These are phyloP conservation scores for Botryosphaeria dothidea DNA, from an alignment of 2,329 filamentous ascomycete genomes.

Conservation along the genomic window DNA sequence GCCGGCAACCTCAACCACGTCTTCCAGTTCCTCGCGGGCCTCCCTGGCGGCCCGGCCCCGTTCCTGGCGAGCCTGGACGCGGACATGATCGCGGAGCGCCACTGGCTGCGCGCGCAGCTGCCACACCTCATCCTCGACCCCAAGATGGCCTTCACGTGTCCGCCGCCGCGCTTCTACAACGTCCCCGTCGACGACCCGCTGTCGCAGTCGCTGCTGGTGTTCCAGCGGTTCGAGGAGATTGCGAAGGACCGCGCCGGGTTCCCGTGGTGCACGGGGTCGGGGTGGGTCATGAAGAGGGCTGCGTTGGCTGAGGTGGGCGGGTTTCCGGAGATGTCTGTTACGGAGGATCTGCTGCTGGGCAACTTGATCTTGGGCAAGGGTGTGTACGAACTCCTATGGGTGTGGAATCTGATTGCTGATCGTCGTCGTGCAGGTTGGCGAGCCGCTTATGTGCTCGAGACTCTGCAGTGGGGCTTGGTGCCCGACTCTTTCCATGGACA, in stretches of 20 bases:
- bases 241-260: slow-evolving; percentile 48
- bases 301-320: no score
- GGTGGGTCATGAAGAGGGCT: no score
- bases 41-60: slow-evolving; percentile 55
- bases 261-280: slow-evolving; percentile 57
- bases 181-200: slow-evolving; percentile 60
- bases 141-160: slow-evolving; percentile 61
- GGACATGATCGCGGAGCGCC: slow-evolving; percentile 66
- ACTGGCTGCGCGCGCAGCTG: slow-evolving; percentile 61
- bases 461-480: no score
- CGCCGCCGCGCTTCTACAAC: slow-evolving; percentile 63
- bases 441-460: no score
- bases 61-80: slow-evolving; percentile 51
- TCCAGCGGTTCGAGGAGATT: slow-evolving; percentile 56
- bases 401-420: no score
- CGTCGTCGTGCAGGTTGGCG: no score
- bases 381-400: no score
- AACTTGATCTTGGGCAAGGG: no score
- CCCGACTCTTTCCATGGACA: no score
- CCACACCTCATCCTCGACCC: slow-evolving; percentile 59
- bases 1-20: no score
- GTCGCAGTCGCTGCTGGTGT: slow-evolving; percentile 59
- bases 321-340: no score
- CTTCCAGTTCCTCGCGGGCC: neutral
- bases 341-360: no score